Evolutionary conservation across 371 early-diverging fungal genomes (phyloP).

Genomic region (Haplosporangium sp.): DNA sequence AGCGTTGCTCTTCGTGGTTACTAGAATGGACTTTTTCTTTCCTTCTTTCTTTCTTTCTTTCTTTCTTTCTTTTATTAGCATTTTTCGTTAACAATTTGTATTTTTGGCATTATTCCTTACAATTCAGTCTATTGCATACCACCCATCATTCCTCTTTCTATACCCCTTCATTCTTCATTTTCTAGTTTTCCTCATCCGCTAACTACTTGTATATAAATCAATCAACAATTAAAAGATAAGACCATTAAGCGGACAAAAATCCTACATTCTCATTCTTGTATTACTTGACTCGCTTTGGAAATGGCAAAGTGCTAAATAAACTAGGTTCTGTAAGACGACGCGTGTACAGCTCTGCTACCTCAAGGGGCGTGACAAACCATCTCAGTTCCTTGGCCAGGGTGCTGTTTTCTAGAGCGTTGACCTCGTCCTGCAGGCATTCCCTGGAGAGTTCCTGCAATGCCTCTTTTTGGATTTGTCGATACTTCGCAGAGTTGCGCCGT

Average conservation of each 20-base stretch:
- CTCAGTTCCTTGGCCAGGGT: slow-evolving; percentile 35
- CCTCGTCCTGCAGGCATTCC: slow-evolving; percentile 13
- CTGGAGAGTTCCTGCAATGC: slow-evolving; percentile 26
- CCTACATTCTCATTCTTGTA: neutral
- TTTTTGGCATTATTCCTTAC: neutral
- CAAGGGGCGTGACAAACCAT: slow-evolving; percentile 38
- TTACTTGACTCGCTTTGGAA: slow-evolving; percentile 8
- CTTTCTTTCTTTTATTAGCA: neutral
- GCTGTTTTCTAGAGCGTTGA: slow-evolving; percentile 20
- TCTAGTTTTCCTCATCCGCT: neutral
- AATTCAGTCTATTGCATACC: too few relatives aligned
- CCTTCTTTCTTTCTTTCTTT: neutral
- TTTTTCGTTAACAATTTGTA: neutral
- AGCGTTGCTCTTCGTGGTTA: slow-evolving; percentile 46
- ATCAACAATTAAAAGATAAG: neutral
- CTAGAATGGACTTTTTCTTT: neutral
- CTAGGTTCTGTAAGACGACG: neutral
- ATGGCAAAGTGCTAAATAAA: slow-evolving; percentile 6
- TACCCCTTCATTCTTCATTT: neutral
- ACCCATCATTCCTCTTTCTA: too few relatives aligned
- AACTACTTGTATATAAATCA: neutral
- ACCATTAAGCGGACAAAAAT: neutral
- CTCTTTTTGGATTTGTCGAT: slow-evolving; percentile 11
- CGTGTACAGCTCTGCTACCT: slow-evolving; percentile 25
- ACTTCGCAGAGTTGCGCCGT: slow-evolving; percentile 12